Evolutionary conservation across 2,329 filamentous ascomycete species (phyloP).

Genomic region (Cordyceps sp.): DNA sequence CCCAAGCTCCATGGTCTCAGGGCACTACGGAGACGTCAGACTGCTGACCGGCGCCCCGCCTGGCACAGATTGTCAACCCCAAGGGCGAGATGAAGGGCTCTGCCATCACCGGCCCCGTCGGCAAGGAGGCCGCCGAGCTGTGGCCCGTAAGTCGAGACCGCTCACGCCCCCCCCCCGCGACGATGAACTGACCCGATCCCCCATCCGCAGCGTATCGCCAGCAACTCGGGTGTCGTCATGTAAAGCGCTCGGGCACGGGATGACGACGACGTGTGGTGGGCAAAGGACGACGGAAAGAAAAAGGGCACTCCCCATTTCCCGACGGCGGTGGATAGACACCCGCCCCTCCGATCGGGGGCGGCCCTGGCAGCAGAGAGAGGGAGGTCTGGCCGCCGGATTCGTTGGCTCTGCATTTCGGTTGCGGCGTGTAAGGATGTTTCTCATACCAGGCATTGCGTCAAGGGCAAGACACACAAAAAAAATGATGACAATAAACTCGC

Average conservation of each 20-base stretch:
- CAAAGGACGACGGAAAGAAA: conserved; percentile 13
- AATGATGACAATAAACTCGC: background rate
- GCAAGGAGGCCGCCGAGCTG: conserved; percentile 98
- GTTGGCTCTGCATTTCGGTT: conserved; percentile 35
- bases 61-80: conserved; percentile 84
- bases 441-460: conserved; percentile 33
- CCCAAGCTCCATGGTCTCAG: background rate
- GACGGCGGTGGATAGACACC: no score
- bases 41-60: no score
- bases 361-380: no score
- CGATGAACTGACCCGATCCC: conserved; percentile 19
- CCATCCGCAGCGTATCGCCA: conserved; percentile 72
- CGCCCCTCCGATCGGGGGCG: no score
- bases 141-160: conserved; percentile 63
- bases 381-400: conserved; percentile 22
- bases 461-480: conserved; percentile 17
- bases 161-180: no score
- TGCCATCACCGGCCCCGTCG: conserved; percentile 96
- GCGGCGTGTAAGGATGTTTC: conserved; percentile 34
- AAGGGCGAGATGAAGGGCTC: conserved; percentile 99
- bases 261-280: background rate
- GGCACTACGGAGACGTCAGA: background rate
- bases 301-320: conserved; percentile 7
- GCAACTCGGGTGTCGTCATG: conserved; percentile 99
- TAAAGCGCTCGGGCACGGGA: conserved; percentile 37